Conservation (phyloP, 1,284 basidiomycete genomes). For the Tremellales sp. region DNA sequence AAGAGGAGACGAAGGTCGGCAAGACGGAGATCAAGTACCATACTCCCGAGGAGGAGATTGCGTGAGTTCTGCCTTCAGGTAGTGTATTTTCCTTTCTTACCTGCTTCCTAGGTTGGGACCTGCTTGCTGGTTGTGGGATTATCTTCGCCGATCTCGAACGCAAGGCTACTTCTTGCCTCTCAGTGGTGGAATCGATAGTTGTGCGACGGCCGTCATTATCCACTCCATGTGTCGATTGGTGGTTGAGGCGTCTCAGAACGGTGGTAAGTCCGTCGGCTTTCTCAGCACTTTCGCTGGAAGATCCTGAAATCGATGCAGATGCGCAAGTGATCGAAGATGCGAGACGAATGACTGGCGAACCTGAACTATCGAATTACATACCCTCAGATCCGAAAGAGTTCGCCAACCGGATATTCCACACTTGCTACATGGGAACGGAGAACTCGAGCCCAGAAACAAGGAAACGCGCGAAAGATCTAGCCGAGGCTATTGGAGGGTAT, state of each 20-base stretch:
- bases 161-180: conserved; percentile 96
- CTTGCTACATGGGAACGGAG: conserved; percentile 98
- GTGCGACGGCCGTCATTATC: conserved; percentile 91
- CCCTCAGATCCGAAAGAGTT: conserved; percentile 86
- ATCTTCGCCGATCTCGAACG: conserved; percentile 84
- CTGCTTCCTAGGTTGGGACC: conserved; percentile 69
- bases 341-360: conserved; percentile 78
- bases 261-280: conserved; percentile 55
- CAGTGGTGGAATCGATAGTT: conserved; percentile 97
- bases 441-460: conserved; percentile 88
- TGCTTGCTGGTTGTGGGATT: conserved; percentile 99
- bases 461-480: conserved; percentile 76
- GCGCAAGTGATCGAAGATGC: conserved; percentile 87
- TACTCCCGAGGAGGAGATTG: conserved; percentile 92
- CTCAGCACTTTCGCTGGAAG: not conserved
- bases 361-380: conserved; percentile 71
- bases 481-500: conserved; percentile 82
- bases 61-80: conserved; percentile 57
- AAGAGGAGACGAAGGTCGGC: conserved; percentile 56
- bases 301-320: conserved; percentile 52
- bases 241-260: conserved; percentile 64
- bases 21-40: conserved; percentile 70
- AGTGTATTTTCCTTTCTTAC: not conserved
- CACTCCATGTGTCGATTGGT: conserved; percentile 95
- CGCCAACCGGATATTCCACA: conserved; percentile 83